Evolutionary conservation across 345 rosid species (phyloP), one percentile per base, ranked within the genome.

Genomic region (Aurinia saxatilis): DNA sequence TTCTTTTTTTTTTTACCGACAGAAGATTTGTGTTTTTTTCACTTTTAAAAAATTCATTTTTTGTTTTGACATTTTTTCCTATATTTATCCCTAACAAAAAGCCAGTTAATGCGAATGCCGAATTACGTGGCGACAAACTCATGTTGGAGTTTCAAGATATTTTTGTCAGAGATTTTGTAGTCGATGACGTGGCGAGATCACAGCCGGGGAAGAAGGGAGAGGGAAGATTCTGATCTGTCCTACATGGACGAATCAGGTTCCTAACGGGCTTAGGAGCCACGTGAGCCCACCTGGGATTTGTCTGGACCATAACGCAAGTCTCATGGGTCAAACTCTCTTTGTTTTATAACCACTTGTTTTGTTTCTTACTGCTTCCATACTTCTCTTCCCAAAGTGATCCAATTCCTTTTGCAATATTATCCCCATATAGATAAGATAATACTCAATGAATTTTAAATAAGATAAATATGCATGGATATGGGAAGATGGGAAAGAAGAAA

Each of bases 191-290:
- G 82, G 56, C 72, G 27, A 17, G 16, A 50, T 60, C 11, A 16
- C 31, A 55, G 52, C 74, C 68, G 50, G 5, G 44, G 3, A 42
- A 62, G 9, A 9, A 17, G 38, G 65, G 38, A 51, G 44, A 21
- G 17, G 66, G 25, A 21, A 48, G 95, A 80, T 72, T 67, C 77
- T 21, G 21, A 18, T 46, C 33, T 0, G 15, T 77, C 84, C 74
- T 47, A 78, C 79, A 71, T 85, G 96, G 86, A 72, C 39, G 47
- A 72, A 55, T 78, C 60, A 16, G 50, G 72, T 70, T 83, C 88
- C 67, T 30, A 60, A 29, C 0, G 40, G 41, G 45, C 44, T 12
- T 8, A 4, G 3, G 5, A 49, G 33, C 82, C 86, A 80, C 80
- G 85, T 85, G 92, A 75, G 15, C 50, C 68, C 83, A 68, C 80